Percentiles rank a stretch among this genome's conserved stretches.
These are phyloP conservation scores for Funneliformis caledonium DNA, from an alignment of 371 early-diverging fungal species.

Conservation along the genomic window DNA sequence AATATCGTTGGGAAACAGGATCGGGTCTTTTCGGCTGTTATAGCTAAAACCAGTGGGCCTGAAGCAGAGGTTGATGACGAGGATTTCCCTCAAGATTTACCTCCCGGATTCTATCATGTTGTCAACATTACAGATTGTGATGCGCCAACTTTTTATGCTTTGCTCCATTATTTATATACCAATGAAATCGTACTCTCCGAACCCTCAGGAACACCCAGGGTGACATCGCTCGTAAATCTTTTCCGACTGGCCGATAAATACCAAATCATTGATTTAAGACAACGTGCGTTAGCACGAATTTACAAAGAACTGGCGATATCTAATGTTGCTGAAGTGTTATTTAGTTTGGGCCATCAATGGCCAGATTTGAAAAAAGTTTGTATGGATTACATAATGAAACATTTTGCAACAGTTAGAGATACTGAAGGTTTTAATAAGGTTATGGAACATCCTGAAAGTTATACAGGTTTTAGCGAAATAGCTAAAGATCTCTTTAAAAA, in stretches of 20 bases:
- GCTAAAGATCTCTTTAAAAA: slow-evolving; percentile 18
- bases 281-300: neutral
- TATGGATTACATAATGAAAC: slow-evolving; percentile 34
- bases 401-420: slow-evolving; percentile 10
- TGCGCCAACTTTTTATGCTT: slow-evolving; percentile 3
- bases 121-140: slow-evolving; percentile 28
- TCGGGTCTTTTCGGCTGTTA: neutral
- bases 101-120: slow-evolving; percentile 23
- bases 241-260: slow-evolving; percentile 36
- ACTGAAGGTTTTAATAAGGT: slow-evolving; percentile 37
- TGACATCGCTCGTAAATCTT: slow-evolving; percentile 15
- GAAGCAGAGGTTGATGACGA: slow-evolving; percentile 12
- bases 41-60: neutral
- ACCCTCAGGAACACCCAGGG: neutral
- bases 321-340: slow-evolving; percentile 31
- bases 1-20: neutral
- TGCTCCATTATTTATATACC: slow-evolving; percentile 22
- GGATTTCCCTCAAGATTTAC: slow-evolving; percentile 2
- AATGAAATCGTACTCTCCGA: slow-evolving; percentile 16
- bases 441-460: slow-evolving; percentile 12
- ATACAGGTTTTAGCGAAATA: slow-evolving; percentile 16
- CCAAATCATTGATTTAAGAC: slow-evolving; percentile 26
- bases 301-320: slow-evolving; percentile 23
- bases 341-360: slow-evolving; percentile 21
- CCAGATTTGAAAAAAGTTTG: slow-evolving; percentile 21